These are phyloP conservation scores for Coccomyxa subellipsoidea DNA, from an alignment of 163 green algal genomes.

Conservation along the genomic window DNA sequence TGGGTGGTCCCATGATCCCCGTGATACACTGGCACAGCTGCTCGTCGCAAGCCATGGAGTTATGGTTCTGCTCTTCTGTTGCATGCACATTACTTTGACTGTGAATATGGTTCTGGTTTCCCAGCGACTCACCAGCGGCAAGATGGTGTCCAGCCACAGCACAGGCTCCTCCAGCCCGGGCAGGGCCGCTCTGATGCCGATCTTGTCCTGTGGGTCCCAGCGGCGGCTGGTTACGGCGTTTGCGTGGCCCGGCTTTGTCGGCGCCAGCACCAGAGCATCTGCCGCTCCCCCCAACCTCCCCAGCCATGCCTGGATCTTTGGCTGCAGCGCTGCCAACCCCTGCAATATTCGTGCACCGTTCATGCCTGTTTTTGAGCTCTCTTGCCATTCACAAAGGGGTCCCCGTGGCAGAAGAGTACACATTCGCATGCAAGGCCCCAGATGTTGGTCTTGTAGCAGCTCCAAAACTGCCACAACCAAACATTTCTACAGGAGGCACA, in stretches of 20 bases:
- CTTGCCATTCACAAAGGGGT: no score
- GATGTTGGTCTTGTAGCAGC: not conserved
- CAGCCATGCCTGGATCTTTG: constrained; percentile 23
- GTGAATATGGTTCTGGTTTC: no score
- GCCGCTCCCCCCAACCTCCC: constrained; percentile 12
- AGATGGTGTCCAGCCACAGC: constrained; percentile 24
- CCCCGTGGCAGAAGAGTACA: no score
- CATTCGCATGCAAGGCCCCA: no score
- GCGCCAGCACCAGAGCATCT: constrained; percentile 15
- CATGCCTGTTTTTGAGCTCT: no score
- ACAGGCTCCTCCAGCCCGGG: not conserved
- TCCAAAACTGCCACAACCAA: not conserved
- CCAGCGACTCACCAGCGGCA: constrained; percentile 31
- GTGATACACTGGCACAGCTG: no score
- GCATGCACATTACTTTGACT: no score
- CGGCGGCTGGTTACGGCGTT: not conserved
- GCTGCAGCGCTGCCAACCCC: constrained; percentile 26
- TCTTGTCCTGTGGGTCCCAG: constrained; percentile 19
- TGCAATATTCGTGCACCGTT: no score
- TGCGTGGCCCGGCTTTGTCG: not conserved
- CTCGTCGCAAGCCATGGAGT: no score
- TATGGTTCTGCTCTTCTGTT: no score
- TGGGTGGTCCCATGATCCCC: no score
- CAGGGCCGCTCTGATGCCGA: constrained; percentile 17
- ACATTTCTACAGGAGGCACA: no score